Evolutionary conservation across 345 rosid genomes (phyloP), one percentile per base, ranked within the genome.

Genomic region (Arabis hirsuta): DNA sequence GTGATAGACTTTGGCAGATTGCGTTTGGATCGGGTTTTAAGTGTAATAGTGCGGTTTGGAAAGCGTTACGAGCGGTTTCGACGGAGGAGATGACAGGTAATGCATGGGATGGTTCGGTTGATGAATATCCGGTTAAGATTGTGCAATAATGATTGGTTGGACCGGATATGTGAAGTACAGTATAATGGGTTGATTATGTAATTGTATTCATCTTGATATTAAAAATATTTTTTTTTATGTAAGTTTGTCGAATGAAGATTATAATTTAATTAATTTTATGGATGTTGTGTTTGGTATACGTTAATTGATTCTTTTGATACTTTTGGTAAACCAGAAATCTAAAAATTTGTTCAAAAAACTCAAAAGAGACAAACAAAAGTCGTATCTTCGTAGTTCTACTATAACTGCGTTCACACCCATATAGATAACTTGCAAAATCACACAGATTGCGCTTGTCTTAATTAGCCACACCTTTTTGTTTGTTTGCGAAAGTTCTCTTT

Each of bases 21-120:
- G 98, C 97, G 7, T 93, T 93, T 80, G 98, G 98, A 11, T 88
- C 97, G 53, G 97, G 98, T 65, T 93, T 93, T 62, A 93, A 93
- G 79, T 93, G 97, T 75, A 93, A 93, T 46, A 89, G 97, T 63
- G 96, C 97, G 5, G 96, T 93, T 57, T 93, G 97, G 98, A 88
- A 70, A 78, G 93, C 97, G 22, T 82, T 92, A 24, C 74, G 87
- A 67, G 34, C 68, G 27, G 74, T 81, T 55, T 80, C 87, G 0
- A 38, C 55, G 9, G 72, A 70, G 5, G 82, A 82, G 79, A 38
- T 68, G 36, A 70, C 62, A 22, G 90, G 91, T 9, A 87, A 87
- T 64, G 90, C 97, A 0, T 92, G 98, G 97, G 76, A 62, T 53
- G 89, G 85, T 58, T 89, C 86, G 27, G 62, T 90, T 57, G 72